phyloP scores from a whole-genome alignment of 495 filamentous ascomycete species.

The Penicillium longicatenatum region DNA sequence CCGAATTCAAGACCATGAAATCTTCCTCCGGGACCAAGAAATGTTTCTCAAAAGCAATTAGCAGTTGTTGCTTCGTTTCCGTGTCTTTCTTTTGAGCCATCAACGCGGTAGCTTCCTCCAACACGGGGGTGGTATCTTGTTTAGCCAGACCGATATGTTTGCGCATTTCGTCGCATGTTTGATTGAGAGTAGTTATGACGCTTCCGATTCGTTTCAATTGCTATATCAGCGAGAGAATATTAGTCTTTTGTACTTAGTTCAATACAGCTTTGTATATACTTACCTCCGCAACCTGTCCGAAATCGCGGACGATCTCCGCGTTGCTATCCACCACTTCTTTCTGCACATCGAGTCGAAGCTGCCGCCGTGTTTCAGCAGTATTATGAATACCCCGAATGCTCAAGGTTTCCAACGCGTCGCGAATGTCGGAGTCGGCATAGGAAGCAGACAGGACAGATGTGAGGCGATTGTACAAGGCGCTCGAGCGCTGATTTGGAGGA shows the following conservation, averaged over 20 bases:
- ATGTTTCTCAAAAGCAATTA: constrained; percentile 81
- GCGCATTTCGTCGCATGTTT: constrained; percentile 79
- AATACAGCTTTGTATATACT: constrained; percentile 12
- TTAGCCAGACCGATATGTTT: constrained; percentile 72
- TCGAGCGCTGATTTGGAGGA: constrained; percentile 48
- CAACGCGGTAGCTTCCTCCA: constrained; percentile 77
- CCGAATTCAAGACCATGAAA: constrained; percentile 66
- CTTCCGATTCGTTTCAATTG: constrained; percentile 86
- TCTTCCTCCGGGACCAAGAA: constrained; percentile 86
- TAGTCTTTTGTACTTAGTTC: constrained; percentile 10
- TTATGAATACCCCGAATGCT: constrained; percentile 74
- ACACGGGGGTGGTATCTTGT: constrained; percentile 70
- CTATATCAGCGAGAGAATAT: constrained; percentile 37
- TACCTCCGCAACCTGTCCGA: constrained; percentile 89
- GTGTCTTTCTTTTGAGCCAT: constrained; percentile 74
- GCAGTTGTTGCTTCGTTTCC: constrained; percentile 81
- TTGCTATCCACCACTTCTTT: constrained; percentile 93
- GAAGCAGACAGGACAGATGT: constrained; percentile 86
- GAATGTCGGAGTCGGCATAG: constrained; percentile 89
- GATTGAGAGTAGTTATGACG: constrained; percentile 75
- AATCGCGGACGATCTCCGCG: constrained; percentile 86
- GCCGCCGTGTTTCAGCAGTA: constrained; percentile 75
- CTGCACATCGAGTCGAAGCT: constrained; percentile 81
- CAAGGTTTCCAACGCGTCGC: constrained; percentile 77
- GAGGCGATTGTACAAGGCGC: constrained; percentile 72